Conservation (phyloP, 1,284 basidiomycete species). For the Meira nashicola region DNA sequence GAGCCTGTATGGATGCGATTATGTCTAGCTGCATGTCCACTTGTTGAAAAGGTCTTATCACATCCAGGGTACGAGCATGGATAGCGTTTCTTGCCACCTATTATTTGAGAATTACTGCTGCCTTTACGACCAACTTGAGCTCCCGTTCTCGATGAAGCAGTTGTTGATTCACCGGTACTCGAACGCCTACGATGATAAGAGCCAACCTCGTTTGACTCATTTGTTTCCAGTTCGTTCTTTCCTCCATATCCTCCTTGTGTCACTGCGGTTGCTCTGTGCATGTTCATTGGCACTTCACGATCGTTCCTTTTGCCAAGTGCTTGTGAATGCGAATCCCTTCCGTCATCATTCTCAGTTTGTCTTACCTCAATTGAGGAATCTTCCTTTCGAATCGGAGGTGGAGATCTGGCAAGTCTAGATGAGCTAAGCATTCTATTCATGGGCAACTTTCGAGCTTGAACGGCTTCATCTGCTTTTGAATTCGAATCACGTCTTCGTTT, state of each 20-base stretch:
- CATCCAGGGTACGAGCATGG: slow-evolving; percentile 61
- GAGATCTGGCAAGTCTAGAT: slow-evolving; percentile 1
- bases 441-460: too few species aligned
- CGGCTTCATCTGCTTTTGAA: too few species aligned
- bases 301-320: neutral
- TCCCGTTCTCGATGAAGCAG: too few species aligned
- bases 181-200: neutral
- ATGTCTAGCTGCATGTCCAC: slow-evolving; percentile 75
- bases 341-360: too few species aligned
- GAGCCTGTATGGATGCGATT: slow-evolving; percentile 74
- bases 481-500: too few species aligned
- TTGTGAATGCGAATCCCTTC: too few species aligned
- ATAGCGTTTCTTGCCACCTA: slow-evolving; percentile 56
- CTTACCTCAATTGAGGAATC: too few species aligned
- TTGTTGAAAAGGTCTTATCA: slow-evolving; percentile 71
- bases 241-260: neutral
- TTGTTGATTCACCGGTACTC: neutral
- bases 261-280: slow-evolving; percentile 1
- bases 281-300: slow-evolving; percentile 5
- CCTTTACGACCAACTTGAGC: neutral
- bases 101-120: neutral
- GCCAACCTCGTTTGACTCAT: neutral
- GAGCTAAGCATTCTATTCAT: too few species aligned
- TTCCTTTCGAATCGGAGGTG: slow-evolving; percentile 1
- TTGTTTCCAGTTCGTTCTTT: neutral